phyloP scores from a whole-genome alignment of 1,139 yeast genomes.

The Saccharomyces hybrid region DNA sequence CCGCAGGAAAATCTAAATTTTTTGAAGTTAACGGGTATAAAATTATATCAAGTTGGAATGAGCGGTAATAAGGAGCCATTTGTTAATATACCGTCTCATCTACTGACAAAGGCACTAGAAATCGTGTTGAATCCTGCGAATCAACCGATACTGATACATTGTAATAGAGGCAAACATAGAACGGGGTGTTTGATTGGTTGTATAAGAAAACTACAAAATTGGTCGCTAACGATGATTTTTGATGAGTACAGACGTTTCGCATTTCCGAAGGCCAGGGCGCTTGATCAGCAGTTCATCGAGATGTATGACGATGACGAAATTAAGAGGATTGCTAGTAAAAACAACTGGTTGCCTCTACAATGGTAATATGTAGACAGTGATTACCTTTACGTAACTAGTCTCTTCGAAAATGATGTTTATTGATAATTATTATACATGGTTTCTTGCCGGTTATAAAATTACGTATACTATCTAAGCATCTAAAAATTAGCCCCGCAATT shows the following conservation, averaged over 20 bases:
- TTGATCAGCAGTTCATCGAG: slow-evolving; percentile 94
- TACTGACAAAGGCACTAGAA: slow-evolving; percentile 73
- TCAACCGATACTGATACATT: slow-evolving; percentile 87
- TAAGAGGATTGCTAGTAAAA: slow-evolving; percentile 43
- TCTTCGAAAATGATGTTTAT: background rate
- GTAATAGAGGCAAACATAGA: slow-evolving; percentile 93
- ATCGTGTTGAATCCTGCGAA: slow-evolving; percentile 76
- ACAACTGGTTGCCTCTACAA: slow-evolving; percentile 55
- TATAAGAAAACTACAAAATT: slow-evolving; percentile 73
- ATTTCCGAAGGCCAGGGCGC: slow-evolving; percentile 87
- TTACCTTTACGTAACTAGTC: background rate
- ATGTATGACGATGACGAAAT: slow-evolving; percentile 66
- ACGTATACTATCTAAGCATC: background rate
- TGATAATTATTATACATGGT: background rate
- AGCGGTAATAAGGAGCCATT: slow-evolving; percentile 95
- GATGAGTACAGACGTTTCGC: slow-evolving; percentile 94
- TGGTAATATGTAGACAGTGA: slow-evolving; percentile 40
- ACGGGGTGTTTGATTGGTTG: slow-evolving; percentile 97
- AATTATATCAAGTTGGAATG: slow-evolving; percentile 81
- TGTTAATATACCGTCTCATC: slow-evolving; percentile 70
- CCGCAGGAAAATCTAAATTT: slow-evolving; percentile 70
- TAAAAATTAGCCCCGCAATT: background rate
- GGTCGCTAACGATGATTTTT: slow-evolving; percentile 90
- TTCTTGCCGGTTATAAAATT: background rate
- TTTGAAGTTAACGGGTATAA: slow-evolving; percentile 51